Base-by-base conservation (phyloP, 2,329 filamentous ascomycete genomes). In the Aspergillus persii region DNA sequence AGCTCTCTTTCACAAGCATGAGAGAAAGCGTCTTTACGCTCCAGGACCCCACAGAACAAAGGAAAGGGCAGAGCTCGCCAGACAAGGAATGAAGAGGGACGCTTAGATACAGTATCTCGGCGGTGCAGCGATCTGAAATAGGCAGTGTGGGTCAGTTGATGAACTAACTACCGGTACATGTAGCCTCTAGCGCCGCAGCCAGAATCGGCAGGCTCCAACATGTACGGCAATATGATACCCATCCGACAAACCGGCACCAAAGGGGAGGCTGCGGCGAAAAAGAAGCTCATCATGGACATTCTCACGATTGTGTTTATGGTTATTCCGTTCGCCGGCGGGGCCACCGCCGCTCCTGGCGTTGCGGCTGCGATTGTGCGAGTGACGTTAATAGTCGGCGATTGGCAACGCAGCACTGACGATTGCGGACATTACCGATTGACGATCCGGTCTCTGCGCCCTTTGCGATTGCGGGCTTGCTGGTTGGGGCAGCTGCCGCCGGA, bases 281-380 rank as follows among this genome's bases (percentile, higher is more conserved):
- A 48, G 26, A 18, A 53, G 5, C 39, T 57, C 15, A 57, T 57
- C 36, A 33, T 57, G 36, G 41, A 23, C 12, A 57, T 57, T 29
- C 27, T 57, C 27, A 53, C 26, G 2, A 31, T 53, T 11, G 27
- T 57, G n/a, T 48, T 57, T 26, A 39, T 51, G 47, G 27, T 57
- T 26, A 57, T 57, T 39, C 55, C 55, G 12, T 57, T 57, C 30
- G 55, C 30, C 9, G 55, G 55, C 15, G 50, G 53, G 41, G 49
- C 49, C 23, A 12, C 36, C 26, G 31, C 36, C 15, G 36, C 50
- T 3, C 11, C 53, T 12, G 55, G 55, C 15, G 50, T 48, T 11
- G 50, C 39, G 1, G 36, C 50, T 23, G 36, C 49, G n/a, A 29
- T 57, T 36, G 55, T 49, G 18, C 55, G 55, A 9, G 27, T 33